Percentiles rank a stretch among this genome's conserved stretches.
phyloP scores from a whole-genome alignment of 2,329 filamentous ascomycete species.

The Cladosporium austrohemisphaericum region DNA sequence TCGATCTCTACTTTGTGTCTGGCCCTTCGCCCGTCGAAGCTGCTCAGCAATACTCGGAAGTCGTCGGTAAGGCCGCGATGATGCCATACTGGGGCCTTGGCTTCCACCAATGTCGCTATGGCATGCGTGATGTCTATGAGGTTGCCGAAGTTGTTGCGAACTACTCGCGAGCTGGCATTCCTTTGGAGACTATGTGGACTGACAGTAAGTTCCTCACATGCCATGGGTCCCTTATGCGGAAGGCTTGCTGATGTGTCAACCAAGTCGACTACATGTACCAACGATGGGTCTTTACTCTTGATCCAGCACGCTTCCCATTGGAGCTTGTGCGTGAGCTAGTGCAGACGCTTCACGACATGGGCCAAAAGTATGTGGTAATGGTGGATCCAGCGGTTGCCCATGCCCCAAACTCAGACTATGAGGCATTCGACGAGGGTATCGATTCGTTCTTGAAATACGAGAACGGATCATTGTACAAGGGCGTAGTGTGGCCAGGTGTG shows the following conservation, averaged over 20 bases:
- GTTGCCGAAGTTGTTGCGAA: slow-evolving; percentile 66
- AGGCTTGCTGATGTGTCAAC: no score
- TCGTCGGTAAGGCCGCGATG: slow-evolving; percentile 48
- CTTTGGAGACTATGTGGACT: slow-evolving; percentile 46
- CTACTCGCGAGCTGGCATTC: slow-evolving; percentile 60
- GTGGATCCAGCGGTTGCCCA: slow-evolving; percentile 63
- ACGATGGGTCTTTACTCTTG: slow-evolving; percentile 60
- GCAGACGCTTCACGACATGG: slow-evolving; percentile 49
- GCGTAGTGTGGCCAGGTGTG: slow-evolving; percentile 72
- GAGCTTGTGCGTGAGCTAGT: slow-evolving; percentile 59
- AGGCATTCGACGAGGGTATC: slow-evolving; percentile 59
- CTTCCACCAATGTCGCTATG: slow-evolving; percentile 44
- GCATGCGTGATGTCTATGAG: slow-evolving; percentile 56
- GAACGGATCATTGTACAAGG: slow-evolving; percentile 55
- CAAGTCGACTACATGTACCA: slow-evolving; percentile 38
- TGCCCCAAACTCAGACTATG: slow-evolving; percentile 40
- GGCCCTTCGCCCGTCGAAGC: slow-evolving; percentile 46
- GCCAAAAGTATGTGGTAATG: slow-evolving; percentile 56
- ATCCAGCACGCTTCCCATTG: slow-evolving; percentile 61
- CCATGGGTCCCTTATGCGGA: no score
- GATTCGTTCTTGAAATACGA: slow-evolving; percentile 50
- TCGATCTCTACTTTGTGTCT: slow-evolving; percentile 60
- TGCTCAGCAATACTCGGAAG: slow-evolving; percentile 48
- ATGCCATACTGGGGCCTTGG: slow-evolving; percentile 53
- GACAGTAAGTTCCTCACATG: slow-evolving; percentile 53